Evolutionary conservation across 306 rosid genomes (phyloP).

Genomic region (Quercus variabilis): DNA sequence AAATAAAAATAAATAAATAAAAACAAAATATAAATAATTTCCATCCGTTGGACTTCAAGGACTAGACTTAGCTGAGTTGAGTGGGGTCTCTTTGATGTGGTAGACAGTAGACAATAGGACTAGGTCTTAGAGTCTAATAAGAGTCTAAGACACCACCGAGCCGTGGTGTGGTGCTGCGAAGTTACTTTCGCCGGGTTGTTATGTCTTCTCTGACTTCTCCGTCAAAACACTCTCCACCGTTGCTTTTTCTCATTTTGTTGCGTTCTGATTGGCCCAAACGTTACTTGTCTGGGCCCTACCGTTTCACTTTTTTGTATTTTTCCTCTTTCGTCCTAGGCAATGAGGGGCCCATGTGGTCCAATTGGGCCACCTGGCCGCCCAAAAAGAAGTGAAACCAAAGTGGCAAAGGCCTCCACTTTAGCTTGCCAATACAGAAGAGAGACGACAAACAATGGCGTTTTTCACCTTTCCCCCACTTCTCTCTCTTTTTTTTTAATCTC

Average conservation of each 20-base stretch:
- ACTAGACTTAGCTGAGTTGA: too few species aligned
- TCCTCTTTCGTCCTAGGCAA: neutral
- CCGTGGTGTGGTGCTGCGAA: neutral
- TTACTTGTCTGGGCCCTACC: constrained; percentile 13
- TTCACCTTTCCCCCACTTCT: constrained; percentile 12
- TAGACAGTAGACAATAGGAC: too few species aligned
- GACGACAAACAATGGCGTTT: neutral
- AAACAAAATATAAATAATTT: too few species aligned
- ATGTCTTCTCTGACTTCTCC: neutral
- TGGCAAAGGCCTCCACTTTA: constrained; percentile 10
- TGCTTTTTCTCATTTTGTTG: constrained; percentile 17
- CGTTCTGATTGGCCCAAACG: constrained; percentile 26
- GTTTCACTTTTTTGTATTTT: neutral
- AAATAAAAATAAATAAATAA: too few species aligned
- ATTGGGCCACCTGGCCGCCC: constrained; percentile 29
- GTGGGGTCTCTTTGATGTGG: too few species aligned
- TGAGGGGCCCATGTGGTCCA: constrained; percentile 19
- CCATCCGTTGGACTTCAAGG: too few species aligned
- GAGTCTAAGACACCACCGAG: neutral
- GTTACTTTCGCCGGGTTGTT: constrained; percentile 7
- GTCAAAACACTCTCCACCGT: constrained; percentile 33
- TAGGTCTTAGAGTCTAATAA: too few species aligned
- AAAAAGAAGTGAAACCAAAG: constrained; percentile 30
- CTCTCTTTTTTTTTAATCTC: neutral
- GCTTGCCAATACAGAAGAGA: neutral